phyloP scores from a whole-genome alignment of 768 basidiomycete species.

The Ramaria sp. region DNA sequence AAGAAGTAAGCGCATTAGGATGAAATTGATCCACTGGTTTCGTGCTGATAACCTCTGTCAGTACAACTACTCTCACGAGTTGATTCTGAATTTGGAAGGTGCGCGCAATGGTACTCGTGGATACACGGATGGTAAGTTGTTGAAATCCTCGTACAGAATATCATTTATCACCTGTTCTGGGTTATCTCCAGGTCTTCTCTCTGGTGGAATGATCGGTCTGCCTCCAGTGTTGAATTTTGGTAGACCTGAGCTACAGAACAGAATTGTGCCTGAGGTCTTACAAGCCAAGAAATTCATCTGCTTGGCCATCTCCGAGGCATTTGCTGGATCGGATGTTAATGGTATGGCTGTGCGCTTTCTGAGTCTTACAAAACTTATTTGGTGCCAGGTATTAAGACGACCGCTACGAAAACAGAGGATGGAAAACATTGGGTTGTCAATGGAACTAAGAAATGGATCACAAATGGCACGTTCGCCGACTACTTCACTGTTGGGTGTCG shows the following conservation, averaged over 20 bases:
- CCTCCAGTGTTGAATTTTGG: conserved; percentile 83
- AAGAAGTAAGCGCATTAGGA: conserved; percentile 36
- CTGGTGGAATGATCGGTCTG: conserved; percentile 72
- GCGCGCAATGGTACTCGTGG: conserved; percentile 61
- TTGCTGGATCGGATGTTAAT: conserved; percentile 74
- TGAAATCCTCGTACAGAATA: neutral
- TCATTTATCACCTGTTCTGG: neutral
- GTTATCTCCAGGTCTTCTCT: conserved; percentile 28
- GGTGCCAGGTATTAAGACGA: conserved; percentile 48
- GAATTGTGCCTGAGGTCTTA: conserved; percentile 53
- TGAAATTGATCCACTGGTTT: conserved; percentile 65
- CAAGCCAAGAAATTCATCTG: conserved; percentile 75
- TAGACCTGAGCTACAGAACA: conserved; percentile 32
- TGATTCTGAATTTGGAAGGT: conserved; percentile 72
- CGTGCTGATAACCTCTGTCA: conserved; percentile 27
- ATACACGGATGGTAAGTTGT: conserved; percentile 56
- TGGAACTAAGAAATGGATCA: conserved; percentile 14
- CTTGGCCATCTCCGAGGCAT: conserved; percentile 82
- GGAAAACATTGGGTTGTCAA: conserved; percentile 10
- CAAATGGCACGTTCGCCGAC: conserved; percentile 17
- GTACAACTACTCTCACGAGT: conserved; percentile 23
- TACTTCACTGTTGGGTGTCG: conserved; percentile 21
- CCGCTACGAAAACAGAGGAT: conserved; percentile 1
- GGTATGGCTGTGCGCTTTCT: conserved; percentile 17
- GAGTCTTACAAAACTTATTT: conserved; percentile 26